These are phyloP conservation scores for Rosa multiflora DNA, from an alignment of 306 rosid genomes.

Conservation along the genomic window DNA sequence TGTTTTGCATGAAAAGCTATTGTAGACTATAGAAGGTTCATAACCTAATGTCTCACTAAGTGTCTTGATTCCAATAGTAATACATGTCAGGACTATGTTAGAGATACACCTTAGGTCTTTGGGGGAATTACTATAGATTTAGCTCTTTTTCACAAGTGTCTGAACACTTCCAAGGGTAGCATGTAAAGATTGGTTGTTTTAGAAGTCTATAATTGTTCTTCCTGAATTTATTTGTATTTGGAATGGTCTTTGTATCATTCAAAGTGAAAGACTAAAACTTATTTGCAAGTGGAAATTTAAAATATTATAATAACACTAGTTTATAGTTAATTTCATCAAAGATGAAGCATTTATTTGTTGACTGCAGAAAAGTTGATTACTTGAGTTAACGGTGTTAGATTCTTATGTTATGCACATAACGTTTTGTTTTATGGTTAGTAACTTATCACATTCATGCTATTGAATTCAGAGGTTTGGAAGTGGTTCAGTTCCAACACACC, in stretches of 20 bases:
- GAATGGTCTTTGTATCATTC: not conserved
- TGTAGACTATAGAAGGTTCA: not conserved
- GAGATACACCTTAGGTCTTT: not conserved
- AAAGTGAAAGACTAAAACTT: not conserved
- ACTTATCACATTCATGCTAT: conserved; percentile 25
- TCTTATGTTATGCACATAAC: not conserved
- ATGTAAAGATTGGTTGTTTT: not conserved
- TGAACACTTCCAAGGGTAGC: not conserved
- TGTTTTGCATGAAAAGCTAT: not conserved
- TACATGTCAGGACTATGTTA: not conserved
- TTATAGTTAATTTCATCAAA: not conserved
- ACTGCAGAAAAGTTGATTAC: not conserved
- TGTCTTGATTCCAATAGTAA: not conserved
- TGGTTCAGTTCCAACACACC: conserved; percentile 91
- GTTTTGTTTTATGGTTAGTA: conserved; percentile 12
- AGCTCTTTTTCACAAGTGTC: not conserved
- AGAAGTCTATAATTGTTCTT: not conserved
- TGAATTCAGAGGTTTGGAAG: conserved; percentile 87
- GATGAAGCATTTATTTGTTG: not conserved
- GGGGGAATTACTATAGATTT: not conserved
- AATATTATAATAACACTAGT: not conserved
- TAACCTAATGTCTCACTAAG: not conserved
- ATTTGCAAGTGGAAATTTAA: not conserved
- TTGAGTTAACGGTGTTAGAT: not conserved
- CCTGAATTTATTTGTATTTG: not conserved